Evolutionary conservation across 2,329 filamentous ascomycete species (phyloP).

Genomic region (Phaeophleospora eucalypticola): DNA sequence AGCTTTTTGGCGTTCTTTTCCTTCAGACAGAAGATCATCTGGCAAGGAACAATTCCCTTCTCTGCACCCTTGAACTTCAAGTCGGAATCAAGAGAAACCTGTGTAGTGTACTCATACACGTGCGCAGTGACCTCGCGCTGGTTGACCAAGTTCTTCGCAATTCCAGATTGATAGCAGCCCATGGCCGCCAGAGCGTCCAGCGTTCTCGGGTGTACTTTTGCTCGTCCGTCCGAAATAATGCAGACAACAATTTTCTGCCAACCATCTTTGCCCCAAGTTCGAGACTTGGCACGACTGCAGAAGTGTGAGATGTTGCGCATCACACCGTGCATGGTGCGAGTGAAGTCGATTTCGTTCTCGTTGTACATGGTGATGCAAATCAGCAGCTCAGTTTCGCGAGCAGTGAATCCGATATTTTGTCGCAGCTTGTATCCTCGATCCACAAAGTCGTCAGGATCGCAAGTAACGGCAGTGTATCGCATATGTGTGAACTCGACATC

Average conservation of each 20-base stretch:
- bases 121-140: slow-evolving; percentile 91
- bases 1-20: slow-evolving; percentile 97
- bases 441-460: slow-evolving; percentile 91
- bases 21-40: slow-evolving; percentile 98
- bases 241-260: slow-evolving; percentile 99
- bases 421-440: slow-evolving; percentile 85
- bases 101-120: slow-evolving; percentile 98
- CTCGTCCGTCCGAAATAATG: slow-evolving; percentile 89
- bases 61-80: slow-evolving; percentile 99
- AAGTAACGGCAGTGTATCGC: slow-evolving; percentile 98
- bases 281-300: slow-evolving; percentile 83
- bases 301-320: slow-evolving; percentile 99
- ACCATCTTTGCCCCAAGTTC: slow-evolving; percentile 93
- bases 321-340: slow-evolving; percentile 95
- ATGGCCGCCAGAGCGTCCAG: slow-evolving; percentile 92
- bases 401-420: slow-evolving; percentile 78
- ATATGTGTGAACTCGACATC: slow-evolving; percentile 98
- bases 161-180: slow-evolving; percentile 96
- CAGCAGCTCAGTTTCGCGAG: slow-evolving; percentile 88
- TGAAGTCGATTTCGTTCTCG: slow-evolving; percentile 94
- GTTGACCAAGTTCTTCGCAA: slow-evolving; percentile 98
- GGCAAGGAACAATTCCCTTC: slow-evolving; percentile 96
- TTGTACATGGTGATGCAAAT: slow-evolving; percentile 99
- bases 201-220: slow-evolving; percentile 88
- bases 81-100: slow-evolving; percentile 91